A percentile compares a stretch with the other conserved stretches of the same genome.
These are phyloP conservation scores for Vicia sativa DNA, from an alignment of 306 rosid species.

Conservation along the genomic window DNA sequence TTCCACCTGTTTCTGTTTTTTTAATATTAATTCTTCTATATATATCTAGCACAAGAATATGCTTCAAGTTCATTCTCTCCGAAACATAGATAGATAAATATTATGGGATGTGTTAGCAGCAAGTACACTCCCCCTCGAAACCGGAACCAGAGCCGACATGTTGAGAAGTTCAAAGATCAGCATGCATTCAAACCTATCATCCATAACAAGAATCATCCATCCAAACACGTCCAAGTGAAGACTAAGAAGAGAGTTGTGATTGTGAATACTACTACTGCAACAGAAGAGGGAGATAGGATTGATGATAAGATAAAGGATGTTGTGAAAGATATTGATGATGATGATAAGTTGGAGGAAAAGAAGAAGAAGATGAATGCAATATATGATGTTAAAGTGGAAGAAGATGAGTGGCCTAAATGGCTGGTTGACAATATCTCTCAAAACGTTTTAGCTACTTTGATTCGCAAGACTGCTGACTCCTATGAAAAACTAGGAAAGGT, in stretches of 20 bases:
- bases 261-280: conserved; percentile 3
- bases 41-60: neutral
- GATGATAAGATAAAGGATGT: neutral
- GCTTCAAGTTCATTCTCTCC: conserved; percentile 26
- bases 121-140: conserved; percentile 29
- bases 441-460: conserved; percentile 51
- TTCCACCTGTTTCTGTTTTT: neutral
- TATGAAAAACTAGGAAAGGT: conserved; percentile 77
- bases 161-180: conserved; percentile 24
- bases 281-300: neutral
- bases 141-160: conserved; percentile 23
- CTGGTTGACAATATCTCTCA: conserved; percentile 58
- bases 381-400: conserved; percentile 39
- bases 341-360: conserved; percentile 32
- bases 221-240: conserved; percentile 4
- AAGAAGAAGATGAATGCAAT: conserved; percentile 49
- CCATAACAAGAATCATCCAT: neutral
- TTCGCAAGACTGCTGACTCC: conserved; percentile 66
- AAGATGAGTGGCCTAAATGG: conserved; percentile 78
- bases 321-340: conserved; percentile 3
- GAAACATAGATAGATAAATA: conserved; percentile 31
- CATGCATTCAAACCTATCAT: conserved; percentile 23
- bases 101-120: conserved; percentile 69
- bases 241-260: neutral
- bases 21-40: too few species aligned